Evolutionary conservation across 495 filamentous ascomycete genomes (phyloP), one percentile per base, ranked within the genome.

Genomic region (Hypomontagnella monticulosa): DNA sequence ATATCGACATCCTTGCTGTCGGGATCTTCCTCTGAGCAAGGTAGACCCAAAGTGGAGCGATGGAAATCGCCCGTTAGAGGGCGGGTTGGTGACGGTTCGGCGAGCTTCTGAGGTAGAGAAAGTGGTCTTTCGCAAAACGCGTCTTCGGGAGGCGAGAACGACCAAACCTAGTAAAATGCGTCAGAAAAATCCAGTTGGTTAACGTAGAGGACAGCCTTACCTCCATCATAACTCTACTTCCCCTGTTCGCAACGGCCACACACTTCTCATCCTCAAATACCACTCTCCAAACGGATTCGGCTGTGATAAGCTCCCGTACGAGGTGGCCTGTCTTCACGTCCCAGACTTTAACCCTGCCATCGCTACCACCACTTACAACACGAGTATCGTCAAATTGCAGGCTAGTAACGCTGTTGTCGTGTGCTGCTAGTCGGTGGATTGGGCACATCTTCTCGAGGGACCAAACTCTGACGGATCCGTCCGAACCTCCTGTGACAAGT

Each of bases 211-310:
- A 48, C 14, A 34, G 32, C 42, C 81, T 82, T 75, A 97, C 95
- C 89, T 99, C 95, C 95, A 99, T 99, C 55, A 97, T 89, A 1
- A 96, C 98, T 54, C 91, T 85, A 44, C 85, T 86, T 20, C 84
- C 85, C 57, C 95, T 84, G 66, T 89, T 89, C 2, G 95, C 94
- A 86, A 99, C 93, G 36, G 97, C 93, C 14, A 99, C 93, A 52
- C 93, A 94, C 72, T 97, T 97, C 77, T 99, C 96, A 49, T 96
- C 93, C 73, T 99, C 95, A 74, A 99, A 98, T 1, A 95, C 96
- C 23, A 98, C 95, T 49, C 96, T 84, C 95, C 95, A 99, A 2
- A 99, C 95, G 7, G 93, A 93, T 68, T 99, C 93, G 1, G 93
- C 92, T 12, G 88, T 84, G 6, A 92, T 92, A 9, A 99, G 85